These are phyloP conservation scores for Spiromastix sp. DNA, from an alignment of 2,329 filamentous ascomycete genomes.

Conservation along the genomic window DNA sequence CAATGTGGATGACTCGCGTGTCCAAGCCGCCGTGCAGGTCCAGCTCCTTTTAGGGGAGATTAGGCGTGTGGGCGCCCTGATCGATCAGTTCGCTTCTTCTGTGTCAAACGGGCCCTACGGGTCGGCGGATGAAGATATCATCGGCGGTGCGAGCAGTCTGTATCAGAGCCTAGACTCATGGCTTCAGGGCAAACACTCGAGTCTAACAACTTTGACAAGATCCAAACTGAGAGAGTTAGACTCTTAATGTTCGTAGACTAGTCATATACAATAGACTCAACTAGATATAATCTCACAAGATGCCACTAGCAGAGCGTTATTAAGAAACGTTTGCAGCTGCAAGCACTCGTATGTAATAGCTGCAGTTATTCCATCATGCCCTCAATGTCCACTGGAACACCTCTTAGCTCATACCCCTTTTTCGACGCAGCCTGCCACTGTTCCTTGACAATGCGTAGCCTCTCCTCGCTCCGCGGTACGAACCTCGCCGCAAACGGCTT, in stretches of 20 bases:
- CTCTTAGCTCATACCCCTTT: slow-evolving; percentile 23
- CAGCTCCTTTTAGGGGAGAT: slow-evolving; percentile 17
- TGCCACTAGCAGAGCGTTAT: too few relatives aligned
- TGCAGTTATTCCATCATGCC: too few relatives aligned
- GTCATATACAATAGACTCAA: too few relatives aligned
- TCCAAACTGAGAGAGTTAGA: slow-evolving; percentile 10
- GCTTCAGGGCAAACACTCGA: slow-evolving; percentile 14
- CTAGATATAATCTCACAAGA: too few relatives aligned
- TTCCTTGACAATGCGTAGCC: slow-evolving; percentile 14
- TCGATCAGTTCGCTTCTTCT: slow-evolving; percentile 13
- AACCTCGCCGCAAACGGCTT: slow-evolving; percentile 22
- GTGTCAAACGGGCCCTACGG: not conserved
- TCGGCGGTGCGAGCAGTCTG: slow-evolving; percentile 11
- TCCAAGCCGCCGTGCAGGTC: slow-evolving; percentile 15
- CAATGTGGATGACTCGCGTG: slow-evolving; percentile 14
- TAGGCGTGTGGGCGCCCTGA: slow-evolving; percentile 10
- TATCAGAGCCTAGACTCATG: slow-evolving; percentile 15
- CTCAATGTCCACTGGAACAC: slow-evolving; percentile 19
- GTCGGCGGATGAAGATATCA: not conserved
- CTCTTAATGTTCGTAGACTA: too few relatives aligned
- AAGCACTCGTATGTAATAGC: too few relatives aligned
- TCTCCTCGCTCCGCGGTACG: slow-evolving; percentile 17
- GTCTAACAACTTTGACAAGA: slow-evolving; percentile 12
- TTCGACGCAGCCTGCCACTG: slow-evolving; percentile 19
- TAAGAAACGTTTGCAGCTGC: too few relatives aligned